Percentiles rank a stretch among this genome's conserved stretches.
Evolutionary conservation across 805 yeast species (phyloP).

Genomic region (Citeromyces nyonsensis): DNA sequence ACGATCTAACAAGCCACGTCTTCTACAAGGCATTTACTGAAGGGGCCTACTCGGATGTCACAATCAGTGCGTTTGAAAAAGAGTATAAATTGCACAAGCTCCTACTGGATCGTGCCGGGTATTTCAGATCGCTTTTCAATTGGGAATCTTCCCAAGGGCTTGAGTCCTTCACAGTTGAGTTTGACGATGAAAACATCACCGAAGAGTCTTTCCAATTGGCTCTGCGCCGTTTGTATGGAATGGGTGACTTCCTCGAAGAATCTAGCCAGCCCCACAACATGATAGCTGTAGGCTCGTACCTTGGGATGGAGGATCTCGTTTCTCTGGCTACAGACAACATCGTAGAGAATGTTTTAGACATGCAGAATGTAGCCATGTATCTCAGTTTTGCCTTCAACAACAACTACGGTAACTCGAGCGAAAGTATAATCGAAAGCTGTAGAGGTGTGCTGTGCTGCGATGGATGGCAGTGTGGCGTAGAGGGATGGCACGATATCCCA

Average conservation of each 20-base stretch:
- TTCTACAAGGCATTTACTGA: slow-evolving; percentile 22
- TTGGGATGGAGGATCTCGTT: slow-evolving; percentile 28
- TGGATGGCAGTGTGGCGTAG: slow-evolving; percentile 31
- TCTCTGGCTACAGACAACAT: slow-evolving; percentile 24
- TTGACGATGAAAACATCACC: slow-evolving; percentile 24
- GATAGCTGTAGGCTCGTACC: slow-evolving; percentile 33
- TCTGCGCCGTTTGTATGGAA: slow-evolving; percentile 30
- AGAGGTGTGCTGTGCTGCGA: slow-evolving; percentile 28
- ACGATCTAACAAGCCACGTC: slow-evolving; percentile 11
- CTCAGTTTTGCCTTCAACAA: slow-evolving; percentile 24
- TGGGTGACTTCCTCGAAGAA: slow-evolving; percentile 15
- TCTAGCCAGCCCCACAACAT: slow-evolving; percentile 19
- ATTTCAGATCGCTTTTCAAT: slow-evolving; percentile 26
- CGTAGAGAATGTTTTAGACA: slow-evolving; percentile 14
- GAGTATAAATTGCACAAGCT: slow-evolving; percentile 28
- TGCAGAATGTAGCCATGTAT: slow-evolving; percentile 18
- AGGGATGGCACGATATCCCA: slow-evolving; percentile 32
- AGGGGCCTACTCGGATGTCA: slow-evolving; percentile 32
- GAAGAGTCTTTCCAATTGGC: slow-evolving; percentile 32
- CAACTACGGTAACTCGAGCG: slow-evolving; percentile 30
- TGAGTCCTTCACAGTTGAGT: slow-evolving; percentile 9
- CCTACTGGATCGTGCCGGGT: slow-evolving; percentile 27
- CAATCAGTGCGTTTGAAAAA: slow-evolving; percentile 27
- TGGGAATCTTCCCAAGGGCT: slow-evolving; percentile 17
- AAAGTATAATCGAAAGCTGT: slow-evolving; percentile 25